A percentile compares a stretch with the other conserved stretches of the same genome.
phyloP scores from a whole-genome alignment of 345 rosid species.

The Tarenaya hassleriana region DNA sequence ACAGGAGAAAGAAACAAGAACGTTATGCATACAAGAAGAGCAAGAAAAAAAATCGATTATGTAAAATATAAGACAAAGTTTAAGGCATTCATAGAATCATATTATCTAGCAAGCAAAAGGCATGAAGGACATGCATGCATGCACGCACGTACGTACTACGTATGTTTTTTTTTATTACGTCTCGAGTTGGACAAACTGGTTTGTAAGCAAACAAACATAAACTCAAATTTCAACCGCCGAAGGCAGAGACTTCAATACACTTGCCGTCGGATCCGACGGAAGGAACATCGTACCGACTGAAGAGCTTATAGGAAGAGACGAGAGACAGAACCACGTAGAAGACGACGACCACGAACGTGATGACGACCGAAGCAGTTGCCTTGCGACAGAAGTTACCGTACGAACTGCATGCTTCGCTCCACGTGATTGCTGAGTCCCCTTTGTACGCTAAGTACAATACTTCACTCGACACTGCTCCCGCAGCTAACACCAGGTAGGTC shows the following conservation, averaged over 20 bases:
- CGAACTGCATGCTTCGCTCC: conserved; percentile 69
- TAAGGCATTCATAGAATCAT: too few species aligned
- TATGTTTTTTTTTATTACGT: too few species aligned
- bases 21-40: too few species aligned
- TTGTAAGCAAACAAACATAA: conserved; percentile 7
- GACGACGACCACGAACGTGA: conserved; percentile 49
- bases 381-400: conserved; percentile 60
- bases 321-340: conserved; percentile 52
- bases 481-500: conserved; percentile 62
- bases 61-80: too few species aligned
- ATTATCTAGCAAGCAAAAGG: too few species aligned
- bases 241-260: conserved; percentile 35
- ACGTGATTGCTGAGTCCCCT: conserved; percentile 63
- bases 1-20: too few species aligned
- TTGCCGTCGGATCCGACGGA: conserved; percentile 30
- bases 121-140: too few species aligned
- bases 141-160: too few species aligned
- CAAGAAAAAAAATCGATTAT: too few species aligned
- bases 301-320: conserved; percentile 78
- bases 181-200: too few species aligned
- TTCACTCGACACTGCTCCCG: conserved; percentile 64
- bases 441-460: conserved; percentile 61
- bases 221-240: conserved; percentile 26
- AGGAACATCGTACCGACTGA: conserved; percentile 69
- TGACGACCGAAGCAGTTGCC: conserved; percentile 52